These are phyloP conservation scores for Tagetes patula DNA, from an alignment of 129 eudicot species.

Conservation along the genomic window DNA sequence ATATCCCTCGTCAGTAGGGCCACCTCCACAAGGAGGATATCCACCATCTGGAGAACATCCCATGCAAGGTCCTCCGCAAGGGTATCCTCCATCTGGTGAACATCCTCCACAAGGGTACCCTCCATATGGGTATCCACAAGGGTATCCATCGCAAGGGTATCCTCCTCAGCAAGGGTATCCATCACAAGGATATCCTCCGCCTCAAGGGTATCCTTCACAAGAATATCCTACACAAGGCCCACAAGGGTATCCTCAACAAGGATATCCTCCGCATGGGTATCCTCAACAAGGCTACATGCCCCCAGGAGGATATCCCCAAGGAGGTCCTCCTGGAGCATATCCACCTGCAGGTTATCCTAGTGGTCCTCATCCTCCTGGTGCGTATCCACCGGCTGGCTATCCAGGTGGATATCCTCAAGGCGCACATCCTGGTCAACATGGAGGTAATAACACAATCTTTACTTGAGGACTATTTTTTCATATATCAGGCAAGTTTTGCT, in stretches of 20 bases:
- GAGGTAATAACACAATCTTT: slow-evolving; percentile 21
- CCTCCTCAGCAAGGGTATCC: slow-evolving; percentile 35
- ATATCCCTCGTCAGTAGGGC: slow-evolving; percentile 17
- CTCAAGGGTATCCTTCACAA: slow-evolving; percentile 30
- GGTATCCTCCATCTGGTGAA: slow-evolving; percentile 10
- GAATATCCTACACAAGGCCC: slow-evolving; percentile 31
- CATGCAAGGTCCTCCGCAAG: slow-evolving; percentile 1
- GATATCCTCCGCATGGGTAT: slow-evolving; percentile 32
- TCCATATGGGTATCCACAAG: slow-evolving; percentile 7
- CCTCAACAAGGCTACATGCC: slow-evolving; percentile 33
- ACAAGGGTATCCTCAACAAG: slow-evolving; percentile 37
- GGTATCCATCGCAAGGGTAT: slow-evolving; percentile 19
- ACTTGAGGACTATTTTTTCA: not conserved
- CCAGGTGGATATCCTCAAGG: slow-evolving; percentile 30
- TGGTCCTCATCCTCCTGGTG: slow-evolving; percentile 22
- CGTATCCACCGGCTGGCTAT: slow-evolving; percentile 18
- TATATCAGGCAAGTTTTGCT: not conserved
- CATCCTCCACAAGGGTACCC: slow-evolving; percentile 19
- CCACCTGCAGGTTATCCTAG: slow-evolving; percentile 29
- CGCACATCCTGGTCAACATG: slow-evolving; percentile 24
- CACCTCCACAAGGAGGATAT: slow-evolving; percentile 27
- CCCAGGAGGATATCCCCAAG: slow-evolving; percentile 29
- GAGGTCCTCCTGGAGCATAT: slow-evolving; percentile 26
- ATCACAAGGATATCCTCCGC: slow-evolving; percentile 23
- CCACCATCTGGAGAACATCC: not conserved